phyloP scores from a whole-genome alignment of 352 stramenopile species.

The Phytophthora ramorum region DNA sequence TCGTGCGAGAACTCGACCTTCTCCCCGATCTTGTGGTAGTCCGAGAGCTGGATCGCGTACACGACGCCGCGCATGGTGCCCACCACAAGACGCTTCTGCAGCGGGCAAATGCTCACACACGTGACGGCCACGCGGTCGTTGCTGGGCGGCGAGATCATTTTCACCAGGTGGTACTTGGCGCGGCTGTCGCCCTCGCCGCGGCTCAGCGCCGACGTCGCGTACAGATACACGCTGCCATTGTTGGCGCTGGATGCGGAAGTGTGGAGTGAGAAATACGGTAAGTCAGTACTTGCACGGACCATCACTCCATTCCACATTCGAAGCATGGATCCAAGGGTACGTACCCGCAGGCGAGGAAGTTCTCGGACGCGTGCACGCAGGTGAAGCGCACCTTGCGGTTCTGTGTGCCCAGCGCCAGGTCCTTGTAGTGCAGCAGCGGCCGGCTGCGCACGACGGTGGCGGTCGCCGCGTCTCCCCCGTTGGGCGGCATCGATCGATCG shows the following conservation, averaged over 20 bases:
- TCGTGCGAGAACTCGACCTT: slow-evolving; percentile 90
- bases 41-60: slow-evolving; percentile 80
- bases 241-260: slow-evolving; percentile 48
- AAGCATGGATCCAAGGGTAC: slow-evolving; percentile 8
- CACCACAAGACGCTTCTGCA: slow-evolving; percentile 83
- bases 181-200: slow-evolving; percentile 40
- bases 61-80: slow-evolving; percentile 82
- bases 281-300: slow-evolving; percentile 36
- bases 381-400: slow-evolving; percentile 80
- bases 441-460: slow-evolving; percentile 39
- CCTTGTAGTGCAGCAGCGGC: slow-evolving; percentile 78
- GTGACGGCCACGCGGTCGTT: slow-evolving; percentile 77
- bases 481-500: slow-evolving; percentile 25
- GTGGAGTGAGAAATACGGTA: slow-evolving; percentile 5
- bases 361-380: slow-evolving; percentile 85
- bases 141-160: slow-evolving; percentile 81
- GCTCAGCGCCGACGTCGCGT: slow-evolving; percentile 65
- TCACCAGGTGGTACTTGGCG: slow-evolving; percentile 86
- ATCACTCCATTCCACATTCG: slow-evolving; percentile 31
- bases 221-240: slow-evolving; percentile 86
- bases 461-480: slow-evolving; percentile 16
- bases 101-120: slow-evolving; percentile 81
- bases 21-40: slow-evolving; percentile 90
- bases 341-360: slow-evolving; percentile 87
- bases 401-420: slow-evolving; percentile 60